Conservation (phyloP, 306 rosid genomes). For the Castanopsis chinensis region DNA sequence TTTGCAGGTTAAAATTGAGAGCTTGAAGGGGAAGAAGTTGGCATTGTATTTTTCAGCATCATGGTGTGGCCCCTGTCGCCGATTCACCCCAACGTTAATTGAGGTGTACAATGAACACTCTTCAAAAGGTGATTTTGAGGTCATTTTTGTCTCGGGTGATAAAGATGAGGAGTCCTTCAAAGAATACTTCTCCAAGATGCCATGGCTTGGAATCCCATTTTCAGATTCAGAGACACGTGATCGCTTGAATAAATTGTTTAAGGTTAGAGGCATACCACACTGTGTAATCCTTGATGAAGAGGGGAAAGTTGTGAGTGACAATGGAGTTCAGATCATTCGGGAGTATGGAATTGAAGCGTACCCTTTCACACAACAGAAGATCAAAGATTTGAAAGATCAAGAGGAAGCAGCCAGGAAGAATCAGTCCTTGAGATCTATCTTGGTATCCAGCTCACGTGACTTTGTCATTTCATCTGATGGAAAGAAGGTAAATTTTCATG, state of each 20-base stretch:
- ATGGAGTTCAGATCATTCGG: constrained; percentile 24
- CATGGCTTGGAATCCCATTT: constrained; percentile 48
- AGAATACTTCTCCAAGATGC: constrained; percentile 51
- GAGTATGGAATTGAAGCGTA: constrained; percentile 43
- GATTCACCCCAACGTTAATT: constrained; percentile 43
- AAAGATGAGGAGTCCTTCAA: constrained; percentile 38
- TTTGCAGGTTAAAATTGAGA: constrained; percentile 42
- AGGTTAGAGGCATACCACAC: constrained; percentile 49
- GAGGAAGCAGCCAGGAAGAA: constrained; percentile 34
- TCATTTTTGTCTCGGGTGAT: constrained; percentile 48
- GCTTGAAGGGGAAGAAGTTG: constrained; percentile 29
- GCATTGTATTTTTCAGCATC: constrained; percentile 54
- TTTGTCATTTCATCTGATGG: constrained; percentile 55
- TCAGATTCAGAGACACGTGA: constrained; percentile 31
- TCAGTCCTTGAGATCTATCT: constrained; percentile 40
- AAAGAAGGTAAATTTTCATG: constrained; percentile 34
- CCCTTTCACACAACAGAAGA: constrained; percentile 35
- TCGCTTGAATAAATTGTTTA: constrained; percentile 32
- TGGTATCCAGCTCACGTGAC: constrained; percentile 50
- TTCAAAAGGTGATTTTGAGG: constrained; percentile 37
- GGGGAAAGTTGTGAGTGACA: constrained; percentile 31
- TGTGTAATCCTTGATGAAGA: constrained; percentile 34
- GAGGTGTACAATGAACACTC: constrained; percentile 35
- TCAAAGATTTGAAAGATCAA: constrained; percentile 30
- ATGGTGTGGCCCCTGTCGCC: constrained; percentile 53